Percentiles rank a stretch among this genome's conserved stretches.
Conservation (phyloP, 2,329 filamentous ascomycete genomes). For the Phaeophleospora eucalypticola region DNA sequence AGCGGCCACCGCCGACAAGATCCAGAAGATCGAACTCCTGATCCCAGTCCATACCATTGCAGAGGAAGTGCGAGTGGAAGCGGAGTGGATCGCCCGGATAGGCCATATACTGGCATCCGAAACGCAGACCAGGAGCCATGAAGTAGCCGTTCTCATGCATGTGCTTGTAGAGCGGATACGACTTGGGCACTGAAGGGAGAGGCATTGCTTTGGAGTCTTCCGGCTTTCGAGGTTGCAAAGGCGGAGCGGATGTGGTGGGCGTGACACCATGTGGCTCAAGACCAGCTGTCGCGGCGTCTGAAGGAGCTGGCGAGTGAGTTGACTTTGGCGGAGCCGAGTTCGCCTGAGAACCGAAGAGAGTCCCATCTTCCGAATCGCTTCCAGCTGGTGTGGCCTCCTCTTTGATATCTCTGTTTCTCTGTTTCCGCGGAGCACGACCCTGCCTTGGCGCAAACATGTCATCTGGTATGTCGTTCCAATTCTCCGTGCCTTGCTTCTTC, state of each 20-base stretch:
- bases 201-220: conserved; percentile 25
- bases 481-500: conserved; percentile 36
- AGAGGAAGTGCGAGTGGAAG: conserved; percentile 93
- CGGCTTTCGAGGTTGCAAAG: conserved; percentile 28
- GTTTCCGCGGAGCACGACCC: conserved; percentile 14
- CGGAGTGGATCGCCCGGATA: conserved; percentile 93
- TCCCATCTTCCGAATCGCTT: conserved; percentile 23
- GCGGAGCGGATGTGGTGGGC: conserved; percentile 48
- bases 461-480: conserved; percentile 36
- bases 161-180: conserved; percentile 74
- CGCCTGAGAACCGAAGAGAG: conserved; percentile 26
- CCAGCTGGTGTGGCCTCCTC: conserved; percentile 11
- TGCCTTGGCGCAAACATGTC: conserved; percentile 28
- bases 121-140: conserved; percentile 85
- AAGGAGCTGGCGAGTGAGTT: conserved; percentile 11
- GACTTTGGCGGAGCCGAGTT: conserved; percentile 17
- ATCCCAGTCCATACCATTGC: conserved; percentile 80
- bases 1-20: conserved; percentile 75
- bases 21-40: conserved; percentile 80
- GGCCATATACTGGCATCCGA: conserved; percentile 89
- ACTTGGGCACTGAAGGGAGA: conserved; percentile 41
- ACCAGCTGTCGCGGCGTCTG: conserved; percentile 8
- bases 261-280: conserved; percentile 38
- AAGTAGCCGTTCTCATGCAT: conserved; percentile 78
- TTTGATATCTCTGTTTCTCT: conserved; percentile 11